phyloP scores from a whole-genome alignment of 495 filamentous ascomycete species.

The Penicillium cinerascens region DNA sequence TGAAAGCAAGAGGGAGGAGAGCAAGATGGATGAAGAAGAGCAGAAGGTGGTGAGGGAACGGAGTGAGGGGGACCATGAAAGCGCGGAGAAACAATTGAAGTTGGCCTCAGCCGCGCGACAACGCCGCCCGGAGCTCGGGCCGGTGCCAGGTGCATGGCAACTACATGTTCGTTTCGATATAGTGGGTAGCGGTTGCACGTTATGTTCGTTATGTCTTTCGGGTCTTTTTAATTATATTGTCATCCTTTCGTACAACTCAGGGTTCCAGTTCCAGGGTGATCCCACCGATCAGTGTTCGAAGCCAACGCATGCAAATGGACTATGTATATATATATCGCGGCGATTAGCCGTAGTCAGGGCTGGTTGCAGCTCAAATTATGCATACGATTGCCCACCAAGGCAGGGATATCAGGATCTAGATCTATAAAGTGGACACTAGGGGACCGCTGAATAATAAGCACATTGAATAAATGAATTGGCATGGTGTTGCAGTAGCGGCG shows the following conservation, averaged over 20 bases:
- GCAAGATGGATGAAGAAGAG: constrained; percentile 20
- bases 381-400: too few species aligned
- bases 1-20: constrained; percentile 18
- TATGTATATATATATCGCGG: too few species aligned
- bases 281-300: too few species aligned
- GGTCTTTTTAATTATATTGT: too few species aligned
- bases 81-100: neutral
- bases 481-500: neutral
- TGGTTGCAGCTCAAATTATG: too few species aligned
- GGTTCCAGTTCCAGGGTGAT: too few species aligned
- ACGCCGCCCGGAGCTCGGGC: neutral
- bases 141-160: neutral
- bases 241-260: too few species aligned
- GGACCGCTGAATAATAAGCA: neutral
- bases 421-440: neutral
- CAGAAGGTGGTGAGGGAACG: constrained; percentile 16
- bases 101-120: neutral
- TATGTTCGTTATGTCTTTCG: too few species aligned
- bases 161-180: too few species aligned
- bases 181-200: too few species aligned
- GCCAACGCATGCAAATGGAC: too few species aligned
- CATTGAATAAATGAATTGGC: neutral
- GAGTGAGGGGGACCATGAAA: constrained; percentile 22
- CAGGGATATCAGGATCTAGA: neutral
- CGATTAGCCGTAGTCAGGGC: too few species aligned